Percentiles rank a stretch among this genome's conserved stretches.
Conservation (phyloP, 352 stramenopile species). For the Thalassiosira livingstoniorum region DNA sequence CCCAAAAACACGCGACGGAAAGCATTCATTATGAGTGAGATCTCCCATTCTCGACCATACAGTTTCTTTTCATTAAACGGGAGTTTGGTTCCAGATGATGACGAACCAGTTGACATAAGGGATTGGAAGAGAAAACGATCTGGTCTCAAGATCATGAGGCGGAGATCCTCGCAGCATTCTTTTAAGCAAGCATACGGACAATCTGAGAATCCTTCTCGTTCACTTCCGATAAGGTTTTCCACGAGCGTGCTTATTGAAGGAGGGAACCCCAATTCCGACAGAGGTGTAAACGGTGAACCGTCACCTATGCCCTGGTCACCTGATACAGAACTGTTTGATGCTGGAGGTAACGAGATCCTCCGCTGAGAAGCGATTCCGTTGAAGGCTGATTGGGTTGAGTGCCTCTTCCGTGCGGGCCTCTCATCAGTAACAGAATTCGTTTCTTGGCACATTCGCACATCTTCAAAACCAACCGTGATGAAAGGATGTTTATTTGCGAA, state of each 20-base stretch:
- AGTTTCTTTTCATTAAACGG: slow-evolving; percentile 30
- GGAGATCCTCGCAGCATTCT: slow-evolving; percentile 26
- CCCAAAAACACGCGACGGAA: slow-evolving; percentile 38
- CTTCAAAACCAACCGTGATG: not conserved
- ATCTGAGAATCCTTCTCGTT: not conserved
- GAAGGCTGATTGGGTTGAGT: too few species aligned
- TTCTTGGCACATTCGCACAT: not conserved
- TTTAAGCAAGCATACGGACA: slow-evolving; percentile 15
- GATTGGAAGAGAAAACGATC: slow-evolving; percentile 42
- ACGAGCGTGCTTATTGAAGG: slow-evolving; percentile 36
- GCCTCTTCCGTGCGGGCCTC: not conserved
- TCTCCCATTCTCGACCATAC: slow-evolving; percentile 51
- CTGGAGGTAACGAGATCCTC: not conserved
- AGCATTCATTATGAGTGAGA: slow-evolving; percentile 23
- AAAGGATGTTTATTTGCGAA: not conserved
- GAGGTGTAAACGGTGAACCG: not conserved
- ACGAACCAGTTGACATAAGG: not conserved
- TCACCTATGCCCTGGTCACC: not conserved
- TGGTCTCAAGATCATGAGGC: slow-evolving; percentile 43
- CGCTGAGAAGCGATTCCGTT: too few species aligned
- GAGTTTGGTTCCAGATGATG: not conserved
- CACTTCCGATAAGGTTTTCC: slow-evolving; percentile 35
- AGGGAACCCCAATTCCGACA: slow-evolving; percentile 41
- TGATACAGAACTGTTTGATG: not conserved
- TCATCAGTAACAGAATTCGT: not conserved